Evolutionary conservation across 441 rosid genomes (phyloP), one percentile per base, ranked within the genome.

Genomic region (Erysimum cheiri): DNA sequence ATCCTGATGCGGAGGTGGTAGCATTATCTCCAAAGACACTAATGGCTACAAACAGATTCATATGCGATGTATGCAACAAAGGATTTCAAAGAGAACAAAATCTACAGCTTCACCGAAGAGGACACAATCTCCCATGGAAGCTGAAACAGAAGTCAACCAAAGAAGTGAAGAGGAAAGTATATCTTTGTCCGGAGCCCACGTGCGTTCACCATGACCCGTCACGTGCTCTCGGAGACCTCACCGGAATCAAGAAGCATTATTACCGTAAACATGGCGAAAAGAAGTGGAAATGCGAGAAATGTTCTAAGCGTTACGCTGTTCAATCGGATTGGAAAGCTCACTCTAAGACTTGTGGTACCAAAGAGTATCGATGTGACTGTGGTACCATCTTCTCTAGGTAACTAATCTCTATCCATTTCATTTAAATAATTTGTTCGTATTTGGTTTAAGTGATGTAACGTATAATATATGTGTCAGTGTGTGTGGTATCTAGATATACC

Each of bases 261-360:
- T 91, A 83, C 1, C 77, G 98, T 32, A 93, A 93, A 74, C 98
- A 93, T 47, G 97, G 98, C 3, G 93, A 88, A 79, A 91, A 91
- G 71, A 92, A 89, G 72, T 93, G 98, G 98, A 89, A 91, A 87
- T 93, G 98, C 22, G 96, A 86, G 56, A 88, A 88, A 73, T 93
- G 98, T 67, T 87, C 97, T 1, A 93, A 93, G 81, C 70, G 88
- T 26, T 93, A 91, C 63, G 98, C 98, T 19, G 98, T 93, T 52
- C 96, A 93, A 61, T 93, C 97, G 1, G 98, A 93, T 78, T 93
- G 94, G 96, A 93, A 93, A 75, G 98, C 98, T 50, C 98, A 93
- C 77, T 87, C 92, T 9, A 93, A 93, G 66, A 93, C 93, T 43
- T 93, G 98, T 52, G 98, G 98, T 68, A 93, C 98, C 8, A 64